A percentile compares a stretch with the other conserved stretches of the same genome.
These are phyloP conservation scores for Zizania palustris DNA, from an alignment of 202 grass and related monocot species.

Conservation along the genomic window DNA sequence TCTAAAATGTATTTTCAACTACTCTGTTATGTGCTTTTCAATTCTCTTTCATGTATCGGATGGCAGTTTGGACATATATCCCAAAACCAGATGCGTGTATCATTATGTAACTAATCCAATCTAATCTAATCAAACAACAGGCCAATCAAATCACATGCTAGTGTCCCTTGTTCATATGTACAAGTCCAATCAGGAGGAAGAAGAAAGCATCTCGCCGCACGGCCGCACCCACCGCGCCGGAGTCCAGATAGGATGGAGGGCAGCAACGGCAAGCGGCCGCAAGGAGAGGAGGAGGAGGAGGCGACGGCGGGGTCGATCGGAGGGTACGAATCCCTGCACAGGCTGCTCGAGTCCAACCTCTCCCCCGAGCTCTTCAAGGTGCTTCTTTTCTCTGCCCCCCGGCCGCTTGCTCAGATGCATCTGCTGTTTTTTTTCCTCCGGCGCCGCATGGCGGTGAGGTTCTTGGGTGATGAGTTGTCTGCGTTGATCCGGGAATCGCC, in stretches of 20 bases:
- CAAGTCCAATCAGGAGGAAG: neutral
- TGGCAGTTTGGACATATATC: no score
- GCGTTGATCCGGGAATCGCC: neutral
- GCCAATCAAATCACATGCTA: constrained; percentile 34
- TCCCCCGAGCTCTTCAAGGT: constrained; percentile 75
- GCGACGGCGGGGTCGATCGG: constrained; percentile 57
- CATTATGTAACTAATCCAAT: no score
- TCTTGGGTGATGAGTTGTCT: neutral
- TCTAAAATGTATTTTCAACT: no score
- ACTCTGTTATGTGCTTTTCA: no score
- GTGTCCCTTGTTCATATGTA: neutral
- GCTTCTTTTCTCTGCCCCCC: neutral
- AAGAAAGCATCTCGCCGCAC: neutral
- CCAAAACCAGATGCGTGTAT: no score
- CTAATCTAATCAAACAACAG: constrained; percentile 8
- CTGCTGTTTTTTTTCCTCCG: neutral
- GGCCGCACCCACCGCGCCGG: neutral
- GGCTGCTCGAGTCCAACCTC: constrained; percentile 69
- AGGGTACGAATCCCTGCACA: constrained; percentile 72
- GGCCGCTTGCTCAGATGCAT: neutral
- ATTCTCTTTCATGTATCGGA: no score
- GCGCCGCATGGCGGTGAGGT: neutral
- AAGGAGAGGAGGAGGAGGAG: constrained; percentile 22
- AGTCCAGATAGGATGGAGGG: constrained; percentile 27
- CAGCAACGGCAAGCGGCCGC: constrained; percentile 45